A percentile compares a stretch with the other conserved stretches of the same genome.
Conservation (phyloP, 139 green algal genomes). For the Yamagishiella unicocca region DNA sequence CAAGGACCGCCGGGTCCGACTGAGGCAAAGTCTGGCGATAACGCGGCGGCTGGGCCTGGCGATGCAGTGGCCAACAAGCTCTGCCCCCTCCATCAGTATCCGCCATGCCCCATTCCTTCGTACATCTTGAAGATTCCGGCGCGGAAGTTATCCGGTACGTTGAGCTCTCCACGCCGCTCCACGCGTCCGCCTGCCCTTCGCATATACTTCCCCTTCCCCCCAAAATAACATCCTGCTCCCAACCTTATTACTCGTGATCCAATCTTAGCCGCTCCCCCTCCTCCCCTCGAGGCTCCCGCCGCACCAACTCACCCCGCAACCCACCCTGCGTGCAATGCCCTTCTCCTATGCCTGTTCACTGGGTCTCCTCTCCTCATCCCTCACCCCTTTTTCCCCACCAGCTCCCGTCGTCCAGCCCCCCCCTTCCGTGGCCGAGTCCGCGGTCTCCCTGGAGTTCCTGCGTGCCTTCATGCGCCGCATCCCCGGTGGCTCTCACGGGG, state of each 20-base stretch:
- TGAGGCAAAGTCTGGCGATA: not conserved
- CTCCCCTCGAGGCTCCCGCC: too few species aligned
- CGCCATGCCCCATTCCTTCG: not conserved
- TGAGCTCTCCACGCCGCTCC: too few species aligned
- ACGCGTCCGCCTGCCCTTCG: too few species aligned
- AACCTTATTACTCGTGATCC: too few species aligned
- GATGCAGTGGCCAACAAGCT: not conserved
- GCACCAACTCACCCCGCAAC: too few species aligned
- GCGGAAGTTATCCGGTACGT: not conserved
- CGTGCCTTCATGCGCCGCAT: slow-evolving; percentile 31
- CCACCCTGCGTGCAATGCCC: not conserved
- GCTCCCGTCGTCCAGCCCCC: not conserved
- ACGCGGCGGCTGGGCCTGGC: not conserved
- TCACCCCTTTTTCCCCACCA: not conserved
- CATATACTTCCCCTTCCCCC: too few species aligned
- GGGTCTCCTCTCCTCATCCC: not conserved
- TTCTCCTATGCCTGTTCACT: not conserved
- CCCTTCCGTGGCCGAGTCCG: not conserved
- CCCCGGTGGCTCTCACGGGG: not conserved
- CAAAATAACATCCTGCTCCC: too few species aligned
- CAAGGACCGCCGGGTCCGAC: not conserved
- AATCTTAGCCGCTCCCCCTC: too few species aligned
- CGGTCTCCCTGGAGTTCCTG: slow-evolving; percentile 40
- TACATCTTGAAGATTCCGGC: slow-evolving; percentile 24
- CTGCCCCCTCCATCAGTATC: slow-evolving; percentile 8